A percentile compares a stretch with the other conserved stretches of the same genome.
Evolutionary conservation across 306 rosid genomes (phyloP).

Genomic region (Quercus berberidifolia): DNA sequence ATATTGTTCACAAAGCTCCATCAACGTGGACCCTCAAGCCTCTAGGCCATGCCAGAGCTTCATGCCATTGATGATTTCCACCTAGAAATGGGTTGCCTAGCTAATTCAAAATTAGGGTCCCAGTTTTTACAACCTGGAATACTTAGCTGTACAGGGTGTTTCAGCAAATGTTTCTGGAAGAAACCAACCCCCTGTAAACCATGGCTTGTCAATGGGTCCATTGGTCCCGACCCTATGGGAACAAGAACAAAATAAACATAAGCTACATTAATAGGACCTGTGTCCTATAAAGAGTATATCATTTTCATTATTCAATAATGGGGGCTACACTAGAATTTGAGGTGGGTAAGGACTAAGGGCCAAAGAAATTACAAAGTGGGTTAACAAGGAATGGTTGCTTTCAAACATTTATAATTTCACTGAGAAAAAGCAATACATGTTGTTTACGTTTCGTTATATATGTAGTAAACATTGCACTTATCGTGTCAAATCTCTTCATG

Average conservation of each 20-base stretch:
- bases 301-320: not conserved
- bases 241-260: not conserved
- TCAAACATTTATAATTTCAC: not conserved
- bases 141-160: constrained; percentile 51
- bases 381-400: not conserved
- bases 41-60: not conserved
- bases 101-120: constrained; percentile 21
- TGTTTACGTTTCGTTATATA: too few species aligned
- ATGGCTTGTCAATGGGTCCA: constrained; percentile 7
- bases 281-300: not conserved
- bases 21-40: constrained; percentile 14
- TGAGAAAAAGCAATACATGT: too few species aligned
- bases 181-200: constrained; percentile 32
- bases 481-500: too few species aligned
- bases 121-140: constrained; percentile 43
- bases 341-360: too few species aligned
- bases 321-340: not conserved
- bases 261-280: not conserved
- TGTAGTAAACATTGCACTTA: too few species aligned
- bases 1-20: not conserved
- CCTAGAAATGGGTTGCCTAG: constrained; percentile 30
- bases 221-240: constrained; percentile 43
- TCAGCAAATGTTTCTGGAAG: constrained; percentile 33
- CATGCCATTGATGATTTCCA: constrained; percentile 19
- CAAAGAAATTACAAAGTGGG: not conserved